Conservation (phyloP, 208 protist species). For the Pavlovales sp. region DNA sequence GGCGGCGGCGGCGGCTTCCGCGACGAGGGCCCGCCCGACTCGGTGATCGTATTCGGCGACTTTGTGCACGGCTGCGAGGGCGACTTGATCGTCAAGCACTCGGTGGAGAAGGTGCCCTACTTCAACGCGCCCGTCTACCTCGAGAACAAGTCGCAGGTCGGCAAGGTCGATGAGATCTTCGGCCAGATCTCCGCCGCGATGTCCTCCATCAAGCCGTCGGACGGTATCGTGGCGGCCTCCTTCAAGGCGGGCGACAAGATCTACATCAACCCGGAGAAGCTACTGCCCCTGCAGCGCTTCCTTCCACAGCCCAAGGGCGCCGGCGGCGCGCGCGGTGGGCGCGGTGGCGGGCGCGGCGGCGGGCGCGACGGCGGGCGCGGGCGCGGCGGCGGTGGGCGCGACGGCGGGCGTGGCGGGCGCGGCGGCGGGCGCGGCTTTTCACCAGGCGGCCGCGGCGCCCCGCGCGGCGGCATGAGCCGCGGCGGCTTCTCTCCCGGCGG, state of each 20-base stretch:
- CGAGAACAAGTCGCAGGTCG: slow-evolving; percentile 65
- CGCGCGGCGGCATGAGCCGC: too few species aligned
- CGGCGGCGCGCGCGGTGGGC: not conserved
- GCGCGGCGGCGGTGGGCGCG: too few species aligned
- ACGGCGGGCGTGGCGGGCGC: too few species aligned
- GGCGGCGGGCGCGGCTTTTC: not conserved
- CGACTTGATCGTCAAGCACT: slow-evolving; percentile 63
- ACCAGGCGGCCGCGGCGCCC: too few species aligned
- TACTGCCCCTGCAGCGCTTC: slow-evolving; percentile 63
- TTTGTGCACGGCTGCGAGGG: slow-evolving; percentile 64
- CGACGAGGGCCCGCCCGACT: slow-evolving; percentile 53
- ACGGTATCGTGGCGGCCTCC: slow-evolving; percentile 56
- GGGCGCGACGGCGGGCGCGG: too few species aligned
- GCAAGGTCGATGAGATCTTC: slow-evolving; percentile 69
- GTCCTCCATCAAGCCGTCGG: slow-evolving; percentile 61
- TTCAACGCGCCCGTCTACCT: slow-evolving; percentile 67
- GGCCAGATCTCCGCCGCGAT: slow-evolving; percentile 58
- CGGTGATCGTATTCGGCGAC: slow-evolving; percentile 53
- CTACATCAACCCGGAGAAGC: slow-evolving; percentile 62
- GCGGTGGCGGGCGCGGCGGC: not conserved
- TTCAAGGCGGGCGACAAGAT: slow-evolving; percentile 64
- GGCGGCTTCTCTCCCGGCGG: too few species aligned
- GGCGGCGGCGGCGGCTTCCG: slow-evolving; percentile 42
- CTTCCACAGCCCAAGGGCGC: slow-evolving; percentile 57
- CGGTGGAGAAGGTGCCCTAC: slow-evolving; percentile 62